phyloP scores from a whole-genome alignment of 495 filamentous ascomycete species.

The Oidiodendron maius region DNA sequence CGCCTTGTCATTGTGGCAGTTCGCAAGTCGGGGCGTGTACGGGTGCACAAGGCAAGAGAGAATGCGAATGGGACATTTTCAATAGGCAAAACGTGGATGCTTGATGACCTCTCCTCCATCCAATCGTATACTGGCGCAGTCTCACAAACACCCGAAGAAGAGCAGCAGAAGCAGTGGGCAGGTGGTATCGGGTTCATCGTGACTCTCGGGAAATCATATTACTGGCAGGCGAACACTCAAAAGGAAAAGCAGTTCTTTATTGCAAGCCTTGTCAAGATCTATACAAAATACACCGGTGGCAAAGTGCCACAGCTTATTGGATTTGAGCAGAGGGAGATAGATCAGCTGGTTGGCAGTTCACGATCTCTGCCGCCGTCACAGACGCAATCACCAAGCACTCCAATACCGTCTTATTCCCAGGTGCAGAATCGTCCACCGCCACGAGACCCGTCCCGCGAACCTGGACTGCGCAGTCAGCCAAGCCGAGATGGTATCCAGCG shows the following conservation, averaged over 20 bases:
- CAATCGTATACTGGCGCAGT: slow-evolving; percentile 64
- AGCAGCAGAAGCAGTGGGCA: slow-evolving; percentile 70
- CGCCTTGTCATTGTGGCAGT: slow-evolving; percentile 90
- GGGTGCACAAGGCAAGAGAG: slow-evolving; percentile 94
- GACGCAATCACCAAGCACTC: slow-evolving; percentile 1
- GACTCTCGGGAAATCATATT: slow-evolving; percentile 87
- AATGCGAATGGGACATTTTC: slow-evolving; percentile 91
- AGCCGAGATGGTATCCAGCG: slow-evolving; percentile 43
- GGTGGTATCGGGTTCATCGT: slow-evolving; percentile 80
- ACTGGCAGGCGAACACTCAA: slow-evolving; percentile 85
- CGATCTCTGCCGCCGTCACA: slow-evolving; percentile 4
- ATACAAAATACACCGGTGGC: slow-evolving; percentile 89
- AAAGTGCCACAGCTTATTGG: slow-evolving; percentile 71
- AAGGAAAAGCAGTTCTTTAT: slow-evolving; percentile 99
- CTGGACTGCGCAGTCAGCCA: slow-evolving; percentile 32
- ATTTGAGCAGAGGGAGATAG: slow-evolving; percentile 74
- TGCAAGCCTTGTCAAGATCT: slow-evolving; percentile 89
- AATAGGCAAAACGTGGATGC: slow-evolving; percentile 95
- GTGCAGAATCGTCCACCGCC: slow-evolving; percentile 12
- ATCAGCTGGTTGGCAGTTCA: slow-evolving; percentile 28
- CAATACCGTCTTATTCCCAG: slow-evolving; percentile 8
- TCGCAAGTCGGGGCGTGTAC: slow-evolving; percentile 83
- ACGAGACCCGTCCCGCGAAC: slow-evolving; percentile 37
- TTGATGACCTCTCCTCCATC: slow-evolving; percentile 78
- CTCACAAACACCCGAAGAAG: slow-evolving; percentile 49